Conservation (phyloP, 148 eudicot species). For the Spergularia marina region DNA sequence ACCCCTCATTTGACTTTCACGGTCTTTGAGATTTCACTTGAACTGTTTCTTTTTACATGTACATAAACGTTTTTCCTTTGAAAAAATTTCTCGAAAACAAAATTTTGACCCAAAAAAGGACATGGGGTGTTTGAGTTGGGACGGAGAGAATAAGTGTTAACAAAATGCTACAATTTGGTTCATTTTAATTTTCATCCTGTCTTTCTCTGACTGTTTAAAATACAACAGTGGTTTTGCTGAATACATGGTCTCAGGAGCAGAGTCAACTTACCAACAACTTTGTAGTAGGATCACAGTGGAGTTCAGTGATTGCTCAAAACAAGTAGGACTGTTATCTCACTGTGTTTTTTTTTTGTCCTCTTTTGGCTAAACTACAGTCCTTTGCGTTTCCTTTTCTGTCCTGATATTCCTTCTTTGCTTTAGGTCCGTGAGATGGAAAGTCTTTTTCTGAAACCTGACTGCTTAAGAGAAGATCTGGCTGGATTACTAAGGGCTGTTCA, state of each 20-base stretch:
- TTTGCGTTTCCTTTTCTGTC: neutral
- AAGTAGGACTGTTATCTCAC: slow-evolving; percentile 40
- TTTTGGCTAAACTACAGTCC: neutral
- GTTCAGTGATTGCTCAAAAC: slow-evolving; percentile 86
- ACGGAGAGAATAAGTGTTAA: neutral
- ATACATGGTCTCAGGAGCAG: slow-evolving; percentile 72
- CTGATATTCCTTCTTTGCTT: slow-evolving; percentile 18
- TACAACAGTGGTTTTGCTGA: slow-evolving; percentile 78
- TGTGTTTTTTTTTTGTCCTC: neutral
- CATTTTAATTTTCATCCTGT: neutral
- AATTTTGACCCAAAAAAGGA: no score
- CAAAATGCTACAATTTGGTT: neutral
- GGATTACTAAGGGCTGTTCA: slow-evolving; percentile 67
- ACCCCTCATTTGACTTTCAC: no score
- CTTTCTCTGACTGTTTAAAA: neutral
- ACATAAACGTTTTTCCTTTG: no score
- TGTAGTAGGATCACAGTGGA: slow-evolving; percentile 81
- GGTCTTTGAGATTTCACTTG: no score
- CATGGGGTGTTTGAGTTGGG: no score
- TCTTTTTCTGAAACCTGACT: slow-evolving; percentile 64
- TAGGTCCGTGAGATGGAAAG: slow-evolving; percentile 85
- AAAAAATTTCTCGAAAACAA: no score
- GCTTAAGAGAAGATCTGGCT: slow-evolving; percentile 80
- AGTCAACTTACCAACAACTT: slow-evolving; percentile 76
- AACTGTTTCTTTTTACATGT: no score